These are phyloP conservation scores for Chlorella sp. DNA, from an alignment of 139 green algal species.

Conservation along the genomic window DNA sequence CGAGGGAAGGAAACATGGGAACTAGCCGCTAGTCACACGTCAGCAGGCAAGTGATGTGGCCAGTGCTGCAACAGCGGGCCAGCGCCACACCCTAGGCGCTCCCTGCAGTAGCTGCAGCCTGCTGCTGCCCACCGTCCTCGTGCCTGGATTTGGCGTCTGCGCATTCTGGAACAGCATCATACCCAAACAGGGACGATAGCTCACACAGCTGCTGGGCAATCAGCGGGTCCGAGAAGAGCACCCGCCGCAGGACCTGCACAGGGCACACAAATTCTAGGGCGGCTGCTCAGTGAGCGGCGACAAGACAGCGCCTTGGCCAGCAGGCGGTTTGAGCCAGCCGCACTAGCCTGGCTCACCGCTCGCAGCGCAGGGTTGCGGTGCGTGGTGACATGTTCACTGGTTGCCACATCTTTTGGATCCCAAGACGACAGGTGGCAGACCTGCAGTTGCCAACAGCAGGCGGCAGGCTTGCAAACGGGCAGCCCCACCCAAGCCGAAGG, in stretches of 20 bases:
- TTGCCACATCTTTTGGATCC: background rate
- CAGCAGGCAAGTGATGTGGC: background rate
- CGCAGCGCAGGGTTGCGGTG: background rate
- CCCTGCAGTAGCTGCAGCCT: background rate
- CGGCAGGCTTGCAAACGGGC: background rate
- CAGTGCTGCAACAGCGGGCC: background rate
- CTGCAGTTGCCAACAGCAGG: background rate
- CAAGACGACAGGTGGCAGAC: conserved; percentile 10
- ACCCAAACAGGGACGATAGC: background rate
- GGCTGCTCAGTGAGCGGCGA: no score
- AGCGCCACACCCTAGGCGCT: background rate
- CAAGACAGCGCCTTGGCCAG: no score
- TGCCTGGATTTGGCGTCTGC: no score
- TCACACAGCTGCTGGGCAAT: conserved; percentile 17
- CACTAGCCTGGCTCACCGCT: no score
- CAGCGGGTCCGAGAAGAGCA: background rate
- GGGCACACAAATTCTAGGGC: no score
- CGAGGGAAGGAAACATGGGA: background rate
- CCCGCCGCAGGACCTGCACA: background rate
- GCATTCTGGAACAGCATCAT: background rate
- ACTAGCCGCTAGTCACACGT: no score
- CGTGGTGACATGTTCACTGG: background rate
- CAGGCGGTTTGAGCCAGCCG: no score
- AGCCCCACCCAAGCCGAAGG: background rate
- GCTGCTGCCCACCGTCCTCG: background rate